These are phyloP conservation scores for Stephania yunnanensis DNA, from an alignment of 164 flowering plant genomes.

Conservation along the genomic window DNA sequence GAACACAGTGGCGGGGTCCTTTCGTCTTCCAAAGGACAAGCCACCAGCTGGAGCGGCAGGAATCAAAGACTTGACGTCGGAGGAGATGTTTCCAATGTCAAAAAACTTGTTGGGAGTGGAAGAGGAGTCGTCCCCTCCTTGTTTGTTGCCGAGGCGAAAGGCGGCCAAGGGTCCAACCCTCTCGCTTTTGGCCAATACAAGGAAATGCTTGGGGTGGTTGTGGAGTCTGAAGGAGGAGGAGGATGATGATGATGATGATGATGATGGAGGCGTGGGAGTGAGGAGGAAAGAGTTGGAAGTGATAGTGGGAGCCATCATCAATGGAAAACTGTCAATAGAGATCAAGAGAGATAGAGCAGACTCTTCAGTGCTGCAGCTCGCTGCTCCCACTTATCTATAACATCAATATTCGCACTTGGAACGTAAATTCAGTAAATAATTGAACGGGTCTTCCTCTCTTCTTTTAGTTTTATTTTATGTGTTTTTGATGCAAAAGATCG, in stretches of 20 bases:
- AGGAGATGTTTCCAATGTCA: slow-evolving; percentile 40
- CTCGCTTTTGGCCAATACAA: slow-evolving; percentile 31
- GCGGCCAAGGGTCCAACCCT: slow-evolving; percentile 23
- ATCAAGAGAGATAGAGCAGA: not conserved
- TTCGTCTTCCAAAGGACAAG: slow-evolving; percentile 48
- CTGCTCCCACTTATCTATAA: no score
- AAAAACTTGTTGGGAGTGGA: slow-evolving; percentile 29
- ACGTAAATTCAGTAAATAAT: no score
- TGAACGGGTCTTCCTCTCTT: no score
- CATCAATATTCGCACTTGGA: no score
- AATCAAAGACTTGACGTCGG: slow-evolving; percentile 58
- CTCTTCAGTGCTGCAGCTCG: not conserved
- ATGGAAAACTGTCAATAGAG: not conserved
- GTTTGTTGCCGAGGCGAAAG: slow-evolving; percentile 38
- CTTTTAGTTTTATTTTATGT: no score
- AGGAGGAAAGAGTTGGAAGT: slow-evolving; percentile 60
- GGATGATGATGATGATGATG: not conserved
- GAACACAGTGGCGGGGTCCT: slow-evolving; percentile 77
- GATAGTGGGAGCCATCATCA: slow-evolving; percentile 67
- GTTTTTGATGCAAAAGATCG: no score
- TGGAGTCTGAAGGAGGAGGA: slow-evolving; percentile 13
- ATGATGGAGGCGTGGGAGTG: slow-evolving; percentile 33
- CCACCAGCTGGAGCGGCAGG: slow-evolving; percentile 38
- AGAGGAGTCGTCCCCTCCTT: slow-evolving; percentile 15
- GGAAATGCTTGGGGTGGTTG: slow-evolving; percentile 23